Evolutionary conservation across 768 basidiomycete species (phyloP).

Genomic region (Boletus tylopilopsis): DNA sequence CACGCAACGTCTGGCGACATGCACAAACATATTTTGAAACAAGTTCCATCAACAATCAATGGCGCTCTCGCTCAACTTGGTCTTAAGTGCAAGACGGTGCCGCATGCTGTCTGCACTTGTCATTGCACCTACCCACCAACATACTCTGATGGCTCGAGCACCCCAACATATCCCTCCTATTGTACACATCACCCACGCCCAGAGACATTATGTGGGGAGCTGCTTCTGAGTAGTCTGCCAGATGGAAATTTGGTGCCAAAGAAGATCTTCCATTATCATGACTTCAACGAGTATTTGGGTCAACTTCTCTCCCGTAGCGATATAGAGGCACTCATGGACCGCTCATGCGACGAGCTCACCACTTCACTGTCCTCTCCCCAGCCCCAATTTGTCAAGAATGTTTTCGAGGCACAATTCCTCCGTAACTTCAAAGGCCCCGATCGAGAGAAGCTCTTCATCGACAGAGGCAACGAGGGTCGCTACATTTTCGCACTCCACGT

Average conservation of each 20-base stretch:
- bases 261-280: too few species aligned
- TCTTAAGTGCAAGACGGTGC: too few species aligned
- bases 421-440: constrained; percentile 25
- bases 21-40: neutral
- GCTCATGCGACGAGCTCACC: neutral
- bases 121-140: too few species aligned
- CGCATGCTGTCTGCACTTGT: too few species aligned
- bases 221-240: too few species aligned
- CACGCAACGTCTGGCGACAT: neutral
- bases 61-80: too few species aligned
- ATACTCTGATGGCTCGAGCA: too few species aligned
- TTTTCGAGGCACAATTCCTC: constrained; percentile 26
- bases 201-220: too few species aligned
- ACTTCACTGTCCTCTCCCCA: neutral
- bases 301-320: neutral
- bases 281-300: too few species aligned
- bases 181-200: too few species aligned
- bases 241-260: too few species aligned
- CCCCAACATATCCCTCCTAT: too few species aligned
- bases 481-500: constrained; percentile 31
- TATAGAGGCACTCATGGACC: constrained; percentile 2
- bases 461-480: constrained; percentile 19
- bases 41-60: neutral
- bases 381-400: neutral
- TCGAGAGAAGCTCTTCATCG: constrained; percentile 2